Conservation (phyloP, 345 rosid species). For the Eucalyptus cloeziana region DNA sequence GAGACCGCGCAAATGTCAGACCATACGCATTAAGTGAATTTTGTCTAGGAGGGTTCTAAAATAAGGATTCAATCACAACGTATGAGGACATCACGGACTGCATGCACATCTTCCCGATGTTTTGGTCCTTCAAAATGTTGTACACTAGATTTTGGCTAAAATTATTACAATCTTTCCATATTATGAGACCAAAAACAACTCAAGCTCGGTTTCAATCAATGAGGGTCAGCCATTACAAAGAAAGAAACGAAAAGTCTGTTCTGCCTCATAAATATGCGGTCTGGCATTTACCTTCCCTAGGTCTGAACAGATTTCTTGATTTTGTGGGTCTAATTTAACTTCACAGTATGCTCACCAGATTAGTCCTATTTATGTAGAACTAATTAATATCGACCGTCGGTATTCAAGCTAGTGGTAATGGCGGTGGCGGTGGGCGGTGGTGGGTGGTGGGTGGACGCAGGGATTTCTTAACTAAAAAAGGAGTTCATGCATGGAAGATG, state of each 20-base stretch:
- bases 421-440: neutral
- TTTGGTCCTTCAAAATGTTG: neutral
- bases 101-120: neutral
- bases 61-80: neutral
- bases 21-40: neutral
- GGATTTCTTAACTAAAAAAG: neutral
- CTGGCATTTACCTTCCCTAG: neutral
- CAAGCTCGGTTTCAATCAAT: neutral
- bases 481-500: neutral
- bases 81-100: neutral
- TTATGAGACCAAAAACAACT: neutral
- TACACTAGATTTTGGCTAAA: neutral
- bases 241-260: neutral
- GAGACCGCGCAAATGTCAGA: slow-evolving; percentile 4
- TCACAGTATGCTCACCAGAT: neutral
- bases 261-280: neutral
- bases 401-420: neutral
- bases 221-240: neutral
- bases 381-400: neutral
- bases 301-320: neutral
- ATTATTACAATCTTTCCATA: neutral
- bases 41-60: neutral
- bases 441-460: neutral
- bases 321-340: neutral
- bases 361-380: neutral